Conservation (phyloP, 768 basidiomycete species). For the Boletus barrowsii region DNA sequence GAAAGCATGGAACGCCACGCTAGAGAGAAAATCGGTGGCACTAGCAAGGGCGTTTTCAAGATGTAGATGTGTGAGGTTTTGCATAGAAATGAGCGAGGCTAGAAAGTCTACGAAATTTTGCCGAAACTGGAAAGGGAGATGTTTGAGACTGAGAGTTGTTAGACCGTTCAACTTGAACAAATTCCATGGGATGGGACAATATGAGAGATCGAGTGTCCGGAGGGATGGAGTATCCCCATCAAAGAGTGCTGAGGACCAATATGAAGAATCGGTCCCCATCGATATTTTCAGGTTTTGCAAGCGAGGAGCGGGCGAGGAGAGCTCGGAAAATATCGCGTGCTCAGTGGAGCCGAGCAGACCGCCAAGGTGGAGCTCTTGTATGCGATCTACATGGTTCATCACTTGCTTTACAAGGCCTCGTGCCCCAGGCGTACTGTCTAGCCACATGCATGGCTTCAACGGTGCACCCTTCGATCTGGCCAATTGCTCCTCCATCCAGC, state of each 20-base stretch:
- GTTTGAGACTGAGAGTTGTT: conserved; percentile 32
- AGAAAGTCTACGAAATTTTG: conserved; percentile 29
- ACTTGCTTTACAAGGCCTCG: not conserved
- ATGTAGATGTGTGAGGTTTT: conserved; percentile 30
- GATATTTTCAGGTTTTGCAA: not conserved
- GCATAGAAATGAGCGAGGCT: conserved; percentile 32
- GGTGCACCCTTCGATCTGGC: not conserved
- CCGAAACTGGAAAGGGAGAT: conserved; percentile 15
- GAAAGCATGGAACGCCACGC: not conserved
- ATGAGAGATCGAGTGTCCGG: not conserved
- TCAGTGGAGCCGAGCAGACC: not conserved
- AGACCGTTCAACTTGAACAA: conserved; percentile 21
- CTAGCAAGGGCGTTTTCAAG: conserved; percentile 32
- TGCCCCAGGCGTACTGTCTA: no score
- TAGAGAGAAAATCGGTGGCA: not conserved
- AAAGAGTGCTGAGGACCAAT: not conserved
- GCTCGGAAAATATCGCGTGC: not conserved
- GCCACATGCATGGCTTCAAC: not conserved
- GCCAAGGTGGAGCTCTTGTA: not conserved
- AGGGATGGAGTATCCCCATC: not conserved
- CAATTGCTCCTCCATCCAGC: not conserved
- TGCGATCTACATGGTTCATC: not conserved
- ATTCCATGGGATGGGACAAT: not conserved
- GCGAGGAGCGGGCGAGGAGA: not conserved
- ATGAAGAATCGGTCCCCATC: no score